Base-by-base conservation (phyloP, 768 basidiomycete species). In the Macrolepiota dolichaula region DNA sequence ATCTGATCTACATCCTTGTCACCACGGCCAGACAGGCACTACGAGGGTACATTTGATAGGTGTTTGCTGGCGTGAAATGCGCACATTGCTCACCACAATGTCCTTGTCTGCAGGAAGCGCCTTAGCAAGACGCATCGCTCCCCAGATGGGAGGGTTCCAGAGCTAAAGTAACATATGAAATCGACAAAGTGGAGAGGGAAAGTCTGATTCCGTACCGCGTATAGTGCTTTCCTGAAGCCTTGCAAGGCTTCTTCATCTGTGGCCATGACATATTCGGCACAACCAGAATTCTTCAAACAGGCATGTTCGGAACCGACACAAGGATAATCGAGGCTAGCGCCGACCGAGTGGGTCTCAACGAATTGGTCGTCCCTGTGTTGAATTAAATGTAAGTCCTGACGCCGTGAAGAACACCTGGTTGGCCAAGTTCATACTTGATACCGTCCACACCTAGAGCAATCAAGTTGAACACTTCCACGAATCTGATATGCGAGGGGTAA, bases 1-100 rank as follows among this genome's bases (percentile, higher is more conserved):
- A 99, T 95, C 70, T 98, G 91, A 66, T 96, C 91, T 3, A 99
- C 97, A 70, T 99, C 96, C 75, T 98, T 98, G 74, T 98, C 95
- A 17, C 97, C 97, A 64, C 96, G 86, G 53, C 96, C 96, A 57
- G 93, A 96, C 55, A 98, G 78, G 69, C 94, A 97, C 92, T 96
- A 62, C 35, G 17, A n/a, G 22, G 42, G 36, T 68, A 61, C 44
- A 44, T 2, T 17, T 29, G 61, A 32, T 65, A 54, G 62, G 29
- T 58, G 12, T 27, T 11, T 19, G 27, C 55, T 24, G 37, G 42
- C 44, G 36, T 12, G 15, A 29, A 37, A 61, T 2, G 51, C 38
- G 55, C 15, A 13, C 49, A 37, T 13, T 6, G 83, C 94, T 75
- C 62, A 98, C 87, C 51, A 98, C 94, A 37, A 99, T 76, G 73